Base-by-base conservation (phyloP, 805 yeast species). In the Metschnikowia dekortorum region DNA sequence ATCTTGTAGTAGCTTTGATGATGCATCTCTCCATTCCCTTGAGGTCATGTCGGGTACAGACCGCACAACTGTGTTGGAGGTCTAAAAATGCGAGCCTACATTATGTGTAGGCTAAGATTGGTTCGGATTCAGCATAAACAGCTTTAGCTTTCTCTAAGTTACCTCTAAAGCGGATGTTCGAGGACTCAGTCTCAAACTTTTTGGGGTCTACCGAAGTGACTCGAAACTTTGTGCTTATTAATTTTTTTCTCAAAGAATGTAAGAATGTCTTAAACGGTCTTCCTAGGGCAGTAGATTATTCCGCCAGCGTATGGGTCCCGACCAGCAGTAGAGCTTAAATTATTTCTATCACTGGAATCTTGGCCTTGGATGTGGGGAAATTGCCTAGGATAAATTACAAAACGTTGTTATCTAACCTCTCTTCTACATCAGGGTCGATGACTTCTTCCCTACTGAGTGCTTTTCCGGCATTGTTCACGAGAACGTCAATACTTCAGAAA, bases 341-440 rank as follows among this genome's bases (percentile, higher is more conserved):
- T 85, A 52, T 85, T 85, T 55, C 85, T 84, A 61, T 84, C 90
- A 60, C 91, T 91, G 14, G 75, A 62, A 64, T 86, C 82, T 85
- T 83, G 50, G 75, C 74, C 63, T 85, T 83, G 78, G 91, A 81
- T 46, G 80, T 78, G 38, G 85, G 84, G 42, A 92, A 28, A 90
- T 77, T 6, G 85, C 82, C 67, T 92, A 96, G 6, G 97, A 90
- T 54, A 91, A 69, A 31, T 85, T 81, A 97, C 50, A 89, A 64
- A 2, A 92, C 97, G 62, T 91, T 92, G 52, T 97, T 89, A 60
- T 85, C 77, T 68, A 88, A 84, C 89, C 89, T 89, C 43, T 78
- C 81, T 44, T 77, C 74, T 43, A 89, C 80, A 62, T 90, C 96
- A 5, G 70, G 69, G n/a, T 75, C 68, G 1, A 97, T 97, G 49